Percentiles rank a stretch among this genome's conserved stretches.
These are phyloP conservation scores for Alternaria panax DNA, from an alignment of 2,329 filamentous ascomycete genomes.

Conservation along the genomic window DNA sequence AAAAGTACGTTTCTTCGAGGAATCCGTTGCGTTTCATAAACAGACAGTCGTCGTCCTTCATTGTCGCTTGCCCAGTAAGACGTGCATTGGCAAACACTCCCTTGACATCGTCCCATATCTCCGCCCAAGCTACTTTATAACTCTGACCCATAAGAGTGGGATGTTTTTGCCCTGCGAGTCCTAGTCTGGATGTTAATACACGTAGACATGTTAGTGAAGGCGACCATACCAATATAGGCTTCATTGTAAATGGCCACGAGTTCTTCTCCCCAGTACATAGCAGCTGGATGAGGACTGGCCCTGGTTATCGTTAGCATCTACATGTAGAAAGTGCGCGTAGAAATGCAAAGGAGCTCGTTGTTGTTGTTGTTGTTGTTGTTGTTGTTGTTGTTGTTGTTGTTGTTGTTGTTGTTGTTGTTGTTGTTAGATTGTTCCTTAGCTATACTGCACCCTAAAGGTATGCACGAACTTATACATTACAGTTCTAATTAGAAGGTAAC, in stretches of 20 bases:
- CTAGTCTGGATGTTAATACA: conserved; percentile 19
- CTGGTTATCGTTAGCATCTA: conserved; percentile 24
- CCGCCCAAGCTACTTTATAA: conserved; percentile 73
- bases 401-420: too few species aligned
- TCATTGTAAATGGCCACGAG: conserved; percentile 75
- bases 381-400: too few species aligned
- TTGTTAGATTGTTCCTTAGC: too few species aligned
- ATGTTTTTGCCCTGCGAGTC: conserved; percentile 79
- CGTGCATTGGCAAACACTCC: conserved; percentile 73
- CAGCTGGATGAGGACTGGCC: conserved; percentile 62
- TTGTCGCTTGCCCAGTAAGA: conserved; percentile 76
- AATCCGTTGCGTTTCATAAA: conserved; percentile 74
- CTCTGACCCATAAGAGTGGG: conserved; percentile 76
- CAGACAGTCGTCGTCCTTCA: conserved; percentile 83
- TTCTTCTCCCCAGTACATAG: conserved; percentile 81
- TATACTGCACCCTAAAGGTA: too few species aligned
- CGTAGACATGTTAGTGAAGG: background rate
- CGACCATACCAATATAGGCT: conserved; percentile 60
- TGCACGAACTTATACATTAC: too few species aligned
- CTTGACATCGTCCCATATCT: conserved; percentile 76
- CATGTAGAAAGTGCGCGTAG: background rate
- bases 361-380: too few species aligned
- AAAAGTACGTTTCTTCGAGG: conserved; percentile 82
- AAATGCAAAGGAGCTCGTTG: too few species aligned
- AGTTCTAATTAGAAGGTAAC: too few species aligned